Evolutionary conservation across 1,139 yeast genomes (phyloP).

Genomic region (Yamadazyma taylorii): DNA sequence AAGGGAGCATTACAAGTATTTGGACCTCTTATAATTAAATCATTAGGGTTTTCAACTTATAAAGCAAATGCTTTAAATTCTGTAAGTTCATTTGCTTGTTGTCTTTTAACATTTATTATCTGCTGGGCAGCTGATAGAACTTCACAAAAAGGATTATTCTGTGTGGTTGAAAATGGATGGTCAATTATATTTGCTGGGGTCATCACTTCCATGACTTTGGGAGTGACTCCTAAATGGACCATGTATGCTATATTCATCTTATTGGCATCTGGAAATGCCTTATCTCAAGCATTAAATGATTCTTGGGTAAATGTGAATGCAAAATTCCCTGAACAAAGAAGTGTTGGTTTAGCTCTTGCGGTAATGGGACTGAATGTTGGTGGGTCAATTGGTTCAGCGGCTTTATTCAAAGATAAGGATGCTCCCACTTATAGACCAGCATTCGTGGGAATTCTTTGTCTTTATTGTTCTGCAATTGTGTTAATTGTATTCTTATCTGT

Average conservation of each 20-base stretch:
- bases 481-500: slow-evolving; percentile 1
- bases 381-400: background rate
- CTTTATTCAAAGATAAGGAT: slow-evolving; percentile 2
- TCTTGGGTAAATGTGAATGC: slow-evolving; percentile 3
- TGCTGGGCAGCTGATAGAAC: slow-evolving; percentile 1
- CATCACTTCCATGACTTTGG: background rate
- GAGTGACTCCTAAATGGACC: slow-evolving; percentile 3
- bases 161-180: slow-evolving; percentile 1
- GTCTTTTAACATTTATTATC: background rate
- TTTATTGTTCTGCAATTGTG: slow-evolving; percentile 3
- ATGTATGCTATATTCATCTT: background rate
- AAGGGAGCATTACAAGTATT: slow-evolving; percentile 1
- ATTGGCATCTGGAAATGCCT: slow-evolving; percentile 2
- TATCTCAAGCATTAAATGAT: slow-evolving; percentile 3
- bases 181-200: slow-evolving; percentile 1
- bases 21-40: background rate
- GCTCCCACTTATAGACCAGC: slow-evolving; percentile 3
- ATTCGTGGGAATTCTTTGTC: background rate
- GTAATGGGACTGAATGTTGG: slow-evolving; percentile 2
- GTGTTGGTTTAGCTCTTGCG: slow-evolving; percentile 3
- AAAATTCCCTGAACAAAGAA: slow-evolving; percentile 2
- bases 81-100: background rate
- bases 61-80: slow-evolving; percentile 2
- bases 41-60: slow-evolving; percentile 1
- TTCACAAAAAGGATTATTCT: background rate